Evolutionary conservation across 164 flowering plant genomes (phyloP), one percentile per base, ranked within the genome.

Genomic region (Magnolia changhungtana): DNA sequence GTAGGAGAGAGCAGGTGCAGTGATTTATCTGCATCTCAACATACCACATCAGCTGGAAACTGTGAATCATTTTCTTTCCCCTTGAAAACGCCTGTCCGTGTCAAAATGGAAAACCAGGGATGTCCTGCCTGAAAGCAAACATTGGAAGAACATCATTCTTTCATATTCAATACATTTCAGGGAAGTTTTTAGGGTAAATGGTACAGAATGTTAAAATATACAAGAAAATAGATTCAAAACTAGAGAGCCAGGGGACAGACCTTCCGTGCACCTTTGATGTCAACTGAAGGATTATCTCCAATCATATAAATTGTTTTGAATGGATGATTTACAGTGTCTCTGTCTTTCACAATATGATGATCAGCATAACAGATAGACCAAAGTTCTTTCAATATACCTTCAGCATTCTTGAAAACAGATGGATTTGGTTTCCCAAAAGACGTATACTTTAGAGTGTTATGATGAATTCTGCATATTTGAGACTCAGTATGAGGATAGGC

Each of bases 41-140:
- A 4, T 81, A 89, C 94, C 87, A 86, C 72, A 81, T 90, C 92
- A 69, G 94, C 98, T 18, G 97, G 93, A 84, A 82, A 87, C 59
- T 88, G 81, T 1, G 80, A 50, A 82, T 92, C 90, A 75, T 96
- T 96, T 72, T 77, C 86, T 27, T 84, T 80, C 73, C 90, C 89
- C 78, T 69, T 87, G 81, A 96, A 96, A 78, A 91, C 97, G 1
- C 98, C 96, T 0, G 99, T 96, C 82, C 95, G 89, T 0, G 98
- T 93, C 80, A 96, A 78, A 73, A 96, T 91, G 55, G 97, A 93
- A 84, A 93, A 91, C 97, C 98, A 96, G 10, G 98, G 98, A 78
- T 80, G 81, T 69, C 98, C 98, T 0, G 97, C 94, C 99, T 96
- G 88, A 74, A 81, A 78, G 66, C 10, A 66, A 65, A 37, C 13